Conservation (phyloP, 768 basidiomycete species). For the Suillus ampliporus region DNA sequence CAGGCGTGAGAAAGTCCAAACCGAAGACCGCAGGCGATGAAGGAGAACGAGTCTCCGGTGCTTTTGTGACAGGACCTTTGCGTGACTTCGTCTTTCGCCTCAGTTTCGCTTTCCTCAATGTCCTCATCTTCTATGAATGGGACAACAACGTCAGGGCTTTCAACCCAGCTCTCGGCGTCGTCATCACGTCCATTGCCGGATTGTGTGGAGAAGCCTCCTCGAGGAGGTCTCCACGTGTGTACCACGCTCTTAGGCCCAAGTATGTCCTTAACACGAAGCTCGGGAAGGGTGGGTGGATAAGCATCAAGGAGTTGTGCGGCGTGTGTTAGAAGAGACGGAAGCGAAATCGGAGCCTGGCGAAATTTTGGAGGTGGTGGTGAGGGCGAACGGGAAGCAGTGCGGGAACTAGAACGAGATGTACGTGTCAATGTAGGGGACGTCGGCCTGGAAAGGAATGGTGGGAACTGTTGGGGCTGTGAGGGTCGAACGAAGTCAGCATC, state of each 20-base stretch:
- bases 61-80: background rate
- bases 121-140: conserved; percentile 39
- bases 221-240: conserved; percentile 70
- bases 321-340: conserved; percentile 56
- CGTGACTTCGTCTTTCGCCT: conserved; percentile 25
- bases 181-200: conserved; percentile 42
- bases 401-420: conserved; percentile 8
- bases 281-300: conserved; percentile 66
- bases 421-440: background rate
- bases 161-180: conserved; percentile 66
- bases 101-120: conserved; percentile 42
- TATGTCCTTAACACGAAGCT: conserved; percentile 57
- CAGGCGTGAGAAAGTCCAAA: conserved; percentile 32
- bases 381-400: conserved; percentile 7
- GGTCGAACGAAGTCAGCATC: conserved; percentile 4
- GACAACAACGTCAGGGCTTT: conserved; percentile 59
- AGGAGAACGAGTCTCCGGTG: conserved; percentile 14
- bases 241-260: conserved; percentile 83
- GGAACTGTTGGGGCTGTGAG: background rate
- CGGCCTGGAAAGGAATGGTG: conserved; percentile 8
- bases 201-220: background rate
- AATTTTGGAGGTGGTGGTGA: conserved; percentile 11
- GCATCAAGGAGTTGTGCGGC: conserved; percentile 63
- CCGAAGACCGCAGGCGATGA: conserved; percentile 18
- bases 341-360: conserved; percentile 37